Evolutionary conservation across 345 rosid genomes (phyloP).

Genomic region (Eucalyptus pauciflora): DNA sequence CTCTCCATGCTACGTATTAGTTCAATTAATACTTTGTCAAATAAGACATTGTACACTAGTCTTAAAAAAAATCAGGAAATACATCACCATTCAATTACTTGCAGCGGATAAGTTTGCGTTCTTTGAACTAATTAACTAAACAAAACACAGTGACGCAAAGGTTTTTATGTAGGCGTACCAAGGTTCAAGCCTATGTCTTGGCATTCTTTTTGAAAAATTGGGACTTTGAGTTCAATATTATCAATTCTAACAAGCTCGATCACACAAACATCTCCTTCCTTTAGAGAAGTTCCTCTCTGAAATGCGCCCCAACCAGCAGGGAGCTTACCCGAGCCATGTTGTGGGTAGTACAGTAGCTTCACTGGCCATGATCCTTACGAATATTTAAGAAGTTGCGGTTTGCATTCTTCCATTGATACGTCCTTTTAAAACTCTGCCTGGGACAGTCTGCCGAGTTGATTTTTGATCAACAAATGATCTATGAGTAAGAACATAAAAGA

Average conservation of each 20-base stretch:
- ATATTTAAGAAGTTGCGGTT: no score
- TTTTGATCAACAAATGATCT: no score
- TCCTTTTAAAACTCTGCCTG: no score
- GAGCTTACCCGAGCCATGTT: not conserved
- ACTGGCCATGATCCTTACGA: rapidly evolving
- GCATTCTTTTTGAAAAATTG: rapidly evolving
- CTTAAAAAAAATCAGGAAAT: not conserved
- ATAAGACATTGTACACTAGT: no score
- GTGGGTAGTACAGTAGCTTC: not conserved
- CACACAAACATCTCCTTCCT: not conserved
- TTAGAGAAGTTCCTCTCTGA: not conserved
- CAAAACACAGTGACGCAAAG: not conserved
- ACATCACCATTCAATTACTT: not conserved
- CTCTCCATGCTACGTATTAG: rapidly evolving
- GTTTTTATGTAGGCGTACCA: not conserved
- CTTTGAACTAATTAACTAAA: not conserved
- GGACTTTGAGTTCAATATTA: not conserved
- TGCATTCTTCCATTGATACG: no score
- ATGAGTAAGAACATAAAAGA: no score
- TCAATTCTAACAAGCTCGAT: not conserved
- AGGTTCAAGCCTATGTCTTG: not conserved
- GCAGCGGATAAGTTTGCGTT: rapidly evolving
- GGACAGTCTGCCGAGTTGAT: no score
- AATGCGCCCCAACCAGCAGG: rapidly evolving
- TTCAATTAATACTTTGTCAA: no score